Evolutionary conservation across 2,329 filamentous ascomycete species (phyloP).

Genomic region (Pyrenophora graminea): DNA sequence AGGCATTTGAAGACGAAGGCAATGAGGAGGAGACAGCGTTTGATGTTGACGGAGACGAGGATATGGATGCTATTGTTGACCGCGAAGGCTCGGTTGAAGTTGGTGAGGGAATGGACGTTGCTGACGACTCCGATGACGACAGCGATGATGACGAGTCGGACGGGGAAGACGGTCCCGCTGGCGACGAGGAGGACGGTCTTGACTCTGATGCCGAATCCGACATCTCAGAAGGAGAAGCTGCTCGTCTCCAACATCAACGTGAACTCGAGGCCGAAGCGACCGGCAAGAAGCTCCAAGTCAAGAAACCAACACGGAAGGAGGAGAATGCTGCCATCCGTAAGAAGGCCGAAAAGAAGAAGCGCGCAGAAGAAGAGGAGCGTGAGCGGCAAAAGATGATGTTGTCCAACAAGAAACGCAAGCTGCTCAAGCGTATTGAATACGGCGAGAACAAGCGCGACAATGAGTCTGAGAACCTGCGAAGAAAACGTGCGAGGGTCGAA

Average conservation of each 20-base stretch:
- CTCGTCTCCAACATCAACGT: conserved; percentile 74
- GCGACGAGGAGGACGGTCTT: conserved; percentile 54
- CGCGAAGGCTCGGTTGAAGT: conserved; percentile 53
- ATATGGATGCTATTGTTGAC: conserved; percentile 39
- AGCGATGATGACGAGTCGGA: conserved; percentile 52
- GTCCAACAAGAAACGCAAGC: conserved; percentile 94
- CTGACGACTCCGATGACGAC: conserved; percentile 52
- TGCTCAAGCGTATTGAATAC: conserved; percentile 97
- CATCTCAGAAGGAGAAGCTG: conserved; percentile 60
- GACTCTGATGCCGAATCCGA: conserved; percentile 55
- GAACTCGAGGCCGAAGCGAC: conserved; percentile 92
- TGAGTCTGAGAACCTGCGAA: conserved; percentile 82
- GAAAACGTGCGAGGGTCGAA: conserved; percentile 90
- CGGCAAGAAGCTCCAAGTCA: conserved; percentile 59
- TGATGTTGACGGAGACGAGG: conserved; percentile 40
- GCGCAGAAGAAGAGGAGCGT: conserved; percentile 79
- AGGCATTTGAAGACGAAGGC: conserved; percentile 66
- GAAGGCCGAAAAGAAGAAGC: conserved; percentile 62
- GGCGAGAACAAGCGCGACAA: conserved; percentile 91
- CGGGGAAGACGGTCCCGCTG: conserved; percentile 12
- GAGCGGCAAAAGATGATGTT: conserved; percentile 98
- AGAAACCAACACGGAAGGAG: conserved; percentile 51
- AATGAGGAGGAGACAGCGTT: conserved; percentile 48
- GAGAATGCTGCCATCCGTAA: conserved; percentile 73
- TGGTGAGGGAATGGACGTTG: conserved; percentile 55